Evolutionary conservation across 768 basidiomycete genomes (phyloP), one percentile per base, ranked within the genome.

Genomic region (Krasilnikovozyma curviuscula): DNA sequence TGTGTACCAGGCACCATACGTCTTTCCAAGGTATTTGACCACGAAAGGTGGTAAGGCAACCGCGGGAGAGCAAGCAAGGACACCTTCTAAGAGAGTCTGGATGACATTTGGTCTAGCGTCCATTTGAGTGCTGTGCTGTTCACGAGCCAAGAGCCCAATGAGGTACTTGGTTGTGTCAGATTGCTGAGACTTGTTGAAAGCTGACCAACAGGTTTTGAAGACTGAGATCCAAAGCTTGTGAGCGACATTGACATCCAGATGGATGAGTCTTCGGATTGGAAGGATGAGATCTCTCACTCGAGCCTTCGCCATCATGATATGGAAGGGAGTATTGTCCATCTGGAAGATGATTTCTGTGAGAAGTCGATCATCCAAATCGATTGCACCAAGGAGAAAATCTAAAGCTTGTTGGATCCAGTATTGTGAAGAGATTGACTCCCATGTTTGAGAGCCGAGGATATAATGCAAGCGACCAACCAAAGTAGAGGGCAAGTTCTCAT

Each of bases 371-470:
- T 60, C 55, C 8, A 53, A 45, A 46, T 67, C 73, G 14, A 74
- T 67, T n/a, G 73, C 69, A n/a, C 84, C 83, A 16, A 97, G 73
- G 8, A 97, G 67, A 29, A 95, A 76, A 58, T 91, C 81, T 24
- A 95, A 68, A 14, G 88, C 85, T 18, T 97, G 72, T 55, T 82
- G 79, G 29, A 89, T 79, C 93, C 93, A 98, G 57, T 93, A 85
- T 46, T 82, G 76, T 52, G 91, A 86, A 2, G 83, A 76, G 18
- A 98, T 66, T 2, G 79, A 75, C 48, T 97, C 93, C 93, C 93
- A 98, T 57, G 72, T 85, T 64, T 97, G 91, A 14, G 89, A 80
- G 23, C 82, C 86, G 32, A 91, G 69, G 54, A 97, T 77, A 63
- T 89, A 95, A 33, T 81, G 79, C 40, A 98, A 64, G 24, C 93